Evolutionary conservation across 1,284 basidiomycete genomes (phyloP), one percentile per base, ranked within the genome.

Genomic region (Ustilago hordei): DNA sequence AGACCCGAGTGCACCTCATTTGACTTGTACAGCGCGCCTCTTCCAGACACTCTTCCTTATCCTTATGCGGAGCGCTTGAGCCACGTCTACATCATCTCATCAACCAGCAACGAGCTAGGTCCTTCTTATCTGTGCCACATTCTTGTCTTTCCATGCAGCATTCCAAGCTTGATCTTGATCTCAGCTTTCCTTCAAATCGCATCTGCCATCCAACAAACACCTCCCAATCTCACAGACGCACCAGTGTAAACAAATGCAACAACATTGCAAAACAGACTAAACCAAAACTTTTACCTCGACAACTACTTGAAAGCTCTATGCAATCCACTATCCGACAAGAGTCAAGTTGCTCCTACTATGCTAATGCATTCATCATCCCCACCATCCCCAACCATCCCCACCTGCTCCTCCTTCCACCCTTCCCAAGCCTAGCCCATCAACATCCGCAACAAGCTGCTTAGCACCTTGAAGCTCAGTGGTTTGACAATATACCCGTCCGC

Each of bases 401-500:
- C 23, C 23, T 28, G 23, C 23, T 28, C 23, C 23, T 28, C 23
- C 23, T 28, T 28, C 23, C 23, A 28, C 23, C 23, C 23, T 28
- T 28, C 23, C 23, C 23, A 28, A 28, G 23, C 23, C 13, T 32
- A 50, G 12, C 70, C 65, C 63, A 71, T 71, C 45, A 81, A 50
- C 79, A 81, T 79, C 17, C 71, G 50, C 55, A 81, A 48, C 31
- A 81, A 55, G 55, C 69, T 74, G 11, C 73, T 74, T 1, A 81
- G 67, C 52, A 78, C 69, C 34, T 78, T 74, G 65, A 78, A 80
- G 56, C 67, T 75, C 28, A 80, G 60, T 55, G 84, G 84, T 48
- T 81, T 77, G 8, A 87, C 93, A 80, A 86, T 95, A 93, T 95
- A 98, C 86, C 95, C 95, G 82, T 98, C 94, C 53, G 97, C 95